Evolutionary conservation across 2,329 filamentous ascomycete species (phyloP).

Genomic region (Verticillium nonalfalfae): DNA sequence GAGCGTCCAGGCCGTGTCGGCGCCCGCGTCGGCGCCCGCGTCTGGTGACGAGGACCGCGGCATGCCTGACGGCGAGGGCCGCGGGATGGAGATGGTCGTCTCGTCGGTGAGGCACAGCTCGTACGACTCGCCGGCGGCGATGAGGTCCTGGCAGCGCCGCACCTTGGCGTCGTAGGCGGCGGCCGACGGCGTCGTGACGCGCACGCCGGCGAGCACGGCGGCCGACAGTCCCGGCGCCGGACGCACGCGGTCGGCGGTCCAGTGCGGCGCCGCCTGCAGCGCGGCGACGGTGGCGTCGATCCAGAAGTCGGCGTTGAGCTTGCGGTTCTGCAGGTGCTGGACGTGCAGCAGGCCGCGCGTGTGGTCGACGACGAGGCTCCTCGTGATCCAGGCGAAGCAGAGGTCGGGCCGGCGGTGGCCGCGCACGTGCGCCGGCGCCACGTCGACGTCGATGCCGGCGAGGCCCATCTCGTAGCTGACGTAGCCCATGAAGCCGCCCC

Average conservation of each 20-base stretch:
- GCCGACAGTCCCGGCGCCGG: background rate
- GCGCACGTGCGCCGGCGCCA: conserved; percentile 20
- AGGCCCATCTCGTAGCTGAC: conserved; percentile 81
- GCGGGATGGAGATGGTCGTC: conserved; percentile 50
- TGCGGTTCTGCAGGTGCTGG: conserved; percentile 50
- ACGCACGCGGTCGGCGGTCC: conserved; percentile 14
- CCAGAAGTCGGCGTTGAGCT: conserved; percentile 19
- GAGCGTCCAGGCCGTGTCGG: conserved; percentile 54
- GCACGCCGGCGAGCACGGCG: background rate
- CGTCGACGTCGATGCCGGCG: conserved; percentile 44
- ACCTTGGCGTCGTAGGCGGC: conserved; percentile 60
- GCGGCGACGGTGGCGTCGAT: conserved; percentile 19
- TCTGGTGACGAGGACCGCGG: background rate
- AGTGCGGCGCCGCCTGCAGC: conserved; percentile 25
- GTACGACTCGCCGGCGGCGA: conserved; percentile 75
- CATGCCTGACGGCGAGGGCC: conserved; percentile 38
- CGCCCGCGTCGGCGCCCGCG: too few relatives aligned
- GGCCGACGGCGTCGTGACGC: conserved; percentile 33
- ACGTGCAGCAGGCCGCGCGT: conserved; percentile 53
- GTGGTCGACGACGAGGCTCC: conserved; percentile 74
- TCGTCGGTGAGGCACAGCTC: conserved; percentile 79
- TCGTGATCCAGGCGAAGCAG: conserved; percentile 69
- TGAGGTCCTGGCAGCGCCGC: conserved; percentile 60
- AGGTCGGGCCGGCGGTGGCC: conserved; percentile 56
- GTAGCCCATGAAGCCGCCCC: conserved; percentile 80